Conservation (phyloP, 371 early-diverging fungal species). For the Mucor racemosus region DNA sequence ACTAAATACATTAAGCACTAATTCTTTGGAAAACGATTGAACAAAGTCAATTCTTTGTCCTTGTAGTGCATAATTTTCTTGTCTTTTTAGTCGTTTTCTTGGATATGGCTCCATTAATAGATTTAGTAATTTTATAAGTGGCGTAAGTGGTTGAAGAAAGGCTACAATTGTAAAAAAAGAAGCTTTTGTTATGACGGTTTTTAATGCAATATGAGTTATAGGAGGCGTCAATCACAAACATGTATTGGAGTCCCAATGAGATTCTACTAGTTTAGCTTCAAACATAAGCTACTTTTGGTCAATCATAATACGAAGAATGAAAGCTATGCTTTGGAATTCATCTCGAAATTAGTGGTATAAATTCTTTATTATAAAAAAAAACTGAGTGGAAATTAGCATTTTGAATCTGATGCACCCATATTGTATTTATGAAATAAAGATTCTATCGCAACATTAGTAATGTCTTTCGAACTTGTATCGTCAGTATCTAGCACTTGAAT, state of each 20-base stretch:
- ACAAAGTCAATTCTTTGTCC: slow-evolving; percentile 35
- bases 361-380: no score
- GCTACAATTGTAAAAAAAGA: not conserved
- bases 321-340: no score
- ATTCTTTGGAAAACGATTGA: slow-evolving; percentile 46
- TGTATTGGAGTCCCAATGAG: no score
- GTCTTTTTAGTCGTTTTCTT: slow-evolving; percentile 1
- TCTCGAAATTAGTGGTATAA: no score
- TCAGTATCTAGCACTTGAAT: slow-evolving; percentile 17
- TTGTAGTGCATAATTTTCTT: not conserved
- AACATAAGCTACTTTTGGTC: no score
- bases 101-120: not conserved
- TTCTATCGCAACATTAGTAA: not conserved
- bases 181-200: not conserved
- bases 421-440: not conserved
- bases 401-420: no score
- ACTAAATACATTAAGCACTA: slow-evolving; percentile 51
- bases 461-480: slow-evolving; percentile 3
- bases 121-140: not conserved
- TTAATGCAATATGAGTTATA: not conserved
- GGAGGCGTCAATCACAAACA: no score
- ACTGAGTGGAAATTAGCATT: no score
- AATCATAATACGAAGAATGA: no score
- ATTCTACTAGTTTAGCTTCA: no score
- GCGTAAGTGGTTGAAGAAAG: no score